Conservation (phyloP, 2,329 filamentous ascomycete species). For the Fonsecaea erecta region DNA sequence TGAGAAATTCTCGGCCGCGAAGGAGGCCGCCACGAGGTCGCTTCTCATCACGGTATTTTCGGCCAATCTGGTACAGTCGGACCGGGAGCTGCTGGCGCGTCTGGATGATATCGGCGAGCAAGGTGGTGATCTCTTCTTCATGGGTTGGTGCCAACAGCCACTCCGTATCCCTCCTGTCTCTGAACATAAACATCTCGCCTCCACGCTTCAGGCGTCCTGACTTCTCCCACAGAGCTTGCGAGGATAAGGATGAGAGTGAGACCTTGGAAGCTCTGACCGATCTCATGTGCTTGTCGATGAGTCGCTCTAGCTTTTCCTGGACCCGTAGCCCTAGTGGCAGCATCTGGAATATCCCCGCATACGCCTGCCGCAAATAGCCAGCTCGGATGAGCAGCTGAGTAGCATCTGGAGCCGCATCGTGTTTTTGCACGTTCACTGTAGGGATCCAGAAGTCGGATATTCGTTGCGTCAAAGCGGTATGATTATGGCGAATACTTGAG, state of each 20-base stretch:
- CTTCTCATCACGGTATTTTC: constrained; percentile 93
- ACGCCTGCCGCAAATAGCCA: constrained; percentile 77
- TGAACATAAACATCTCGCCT: constrained; percentile 73
- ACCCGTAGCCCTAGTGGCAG: constrained; percentile 85
- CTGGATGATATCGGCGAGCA: constrained; percentile 73
- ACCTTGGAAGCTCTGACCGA: constrained; percentile 75
- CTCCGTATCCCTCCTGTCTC: constrained; percentile 74
- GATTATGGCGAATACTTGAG: constrained; percentile 12
- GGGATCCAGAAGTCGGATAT: constrained; percentile 36
- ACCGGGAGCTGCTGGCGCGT: constrained; percentile 88
- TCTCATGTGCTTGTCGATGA: constrained; percentile 90
- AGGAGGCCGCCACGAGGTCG: constrained; percentile 86
- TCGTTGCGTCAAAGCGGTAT: constrained; percentile 28
- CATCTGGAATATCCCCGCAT: constrained; percentile 90
- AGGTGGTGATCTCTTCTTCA: constrained; percentile 89
- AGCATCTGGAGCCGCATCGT: constrained; percentile 31
- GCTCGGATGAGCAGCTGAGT: constrained; percentile 52
- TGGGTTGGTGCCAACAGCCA: constrained; percentile 90
- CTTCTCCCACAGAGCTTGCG: constrained; percentile 79
- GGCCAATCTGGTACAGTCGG: constrained; percentile 86
- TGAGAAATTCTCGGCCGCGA: constrained; percentile 86
- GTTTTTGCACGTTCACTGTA: constrained; percentile 30
- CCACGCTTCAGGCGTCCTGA: constrained; percentile 79
- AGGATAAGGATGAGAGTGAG: constrained; percentile 82
- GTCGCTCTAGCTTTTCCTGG: constrained; percentile 80